phyloP scores from a whole-genome alignment of 768 basidiomycete genomes.

The Tulasnella sp. region DNA sequence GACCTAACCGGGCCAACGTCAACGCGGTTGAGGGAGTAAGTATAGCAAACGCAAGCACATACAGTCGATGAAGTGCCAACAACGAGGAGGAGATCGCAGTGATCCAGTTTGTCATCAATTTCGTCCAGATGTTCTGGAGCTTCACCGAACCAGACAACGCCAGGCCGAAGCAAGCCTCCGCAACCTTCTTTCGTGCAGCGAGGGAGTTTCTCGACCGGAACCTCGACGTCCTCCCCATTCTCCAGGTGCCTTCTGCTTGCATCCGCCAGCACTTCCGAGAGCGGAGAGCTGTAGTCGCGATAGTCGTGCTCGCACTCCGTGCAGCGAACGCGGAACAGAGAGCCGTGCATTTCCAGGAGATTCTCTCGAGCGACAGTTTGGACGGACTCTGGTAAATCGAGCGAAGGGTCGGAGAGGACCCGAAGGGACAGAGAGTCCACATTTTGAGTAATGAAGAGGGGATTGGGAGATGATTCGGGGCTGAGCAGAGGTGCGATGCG shows the following conservation, averaged over 20 bases:
- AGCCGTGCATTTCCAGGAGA: constrained; percentile 47
- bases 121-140: constrained; percentile 28
- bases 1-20: constrained; percentile 13
- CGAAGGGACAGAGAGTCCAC: constrained; percentile 17
- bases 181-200: constrained; percentile 29
- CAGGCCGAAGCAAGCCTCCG: constrained; percentile 35
- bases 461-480: constrained; percentile 24
- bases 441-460: constrained; percentile 18
- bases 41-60: neutral
- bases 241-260: constrained; percentile 18
- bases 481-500: constrained; percentile 30
- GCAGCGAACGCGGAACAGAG: constrained; percentile 44
- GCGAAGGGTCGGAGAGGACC: neutral
- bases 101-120: constrained; percentile 32
- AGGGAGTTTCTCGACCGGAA: constrained; percentile 33
- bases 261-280: constrained; percentile 35
- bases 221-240: neutral
- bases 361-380: neutral
- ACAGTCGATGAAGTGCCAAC: constrained; percentile 46
- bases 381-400: neutral
- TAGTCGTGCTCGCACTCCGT: constrained; percentile 34
- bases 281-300: constrained; percentile 32
- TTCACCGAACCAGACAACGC: constrained; percentile 52
- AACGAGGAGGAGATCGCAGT: constrained; percentile 43
- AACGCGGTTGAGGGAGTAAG: neutral